phyloP scores from a whole-genome alignment of 805 yeast species.

The Peterozyma xylosa region DNA sequence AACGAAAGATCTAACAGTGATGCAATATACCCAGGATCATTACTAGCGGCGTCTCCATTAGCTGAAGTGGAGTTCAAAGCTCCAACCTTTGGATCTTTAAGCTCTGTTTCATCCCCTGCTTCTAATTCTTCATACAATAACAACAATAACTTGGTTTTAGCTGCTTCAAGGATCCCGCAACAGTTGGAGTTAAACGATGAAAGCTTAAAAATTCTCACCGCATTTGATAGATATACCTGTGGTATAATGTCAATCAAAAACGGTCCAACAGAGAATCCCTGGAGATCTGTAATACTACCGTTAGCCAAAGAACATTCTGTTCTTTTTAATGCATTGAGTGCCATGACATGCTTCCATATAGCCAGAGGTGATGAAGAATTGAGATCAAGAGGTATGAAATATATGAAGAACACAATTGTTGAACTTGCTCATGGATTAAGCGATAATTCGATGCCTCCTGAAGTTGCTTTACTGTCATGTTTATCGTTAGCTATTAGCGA shows the following conservation, averaged over 20 bases:
- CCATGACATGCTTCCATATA: constrained; percentile 60
- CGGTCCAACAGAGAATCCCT: constrained; percentile 61
- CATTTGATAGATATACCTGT: constrained; percentile 39
- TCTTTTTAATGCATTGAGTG: constrained; percentile 53
- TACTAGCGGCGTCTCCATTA: not conserved
- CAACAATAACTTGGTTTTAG: constrained; percentile 13
- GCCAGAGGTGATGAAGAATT: constrained; percentile 36
- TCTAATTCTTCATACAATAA: not conserved
- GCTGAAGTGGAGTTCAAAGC: not conserved
- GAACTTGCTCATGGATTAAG: constrained; percentile 52
- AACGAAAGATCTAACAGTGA: not conserved
- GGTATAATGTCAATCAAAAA: constrained; percentile 56
- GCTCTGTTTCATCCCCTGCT: constrained; percentile 1
- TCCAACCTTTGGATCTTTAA: constrained; percentile 2
- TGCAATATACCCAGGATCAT: constrained; percentile 2
- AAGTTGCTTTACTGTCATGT: constrained; percentile 61
- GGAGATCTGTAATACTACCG: constrained; percentile 54
- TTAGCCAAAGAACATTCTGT: constrained; percentile 48
- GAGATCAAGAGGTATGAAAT: constrained; percentile 41
- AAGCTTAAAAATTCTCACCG: constrained; percentile 19
- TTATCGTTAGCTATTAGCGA: constrained; percentile 57
- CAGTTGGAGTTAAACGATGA: constrained; percentile 21
- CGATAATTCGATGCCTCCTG: constrained; percentile 42
- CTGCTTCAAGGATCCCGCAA: constrained; percentile 10
- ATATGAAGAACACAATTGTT: constrained; percentile 54